A percentile compares a stretch with the other conserved stretches of the same genome.
Evolutionary conservation across 148 eudicot species (phyloP).

Genomic region (Cornus kousa): DNA sequence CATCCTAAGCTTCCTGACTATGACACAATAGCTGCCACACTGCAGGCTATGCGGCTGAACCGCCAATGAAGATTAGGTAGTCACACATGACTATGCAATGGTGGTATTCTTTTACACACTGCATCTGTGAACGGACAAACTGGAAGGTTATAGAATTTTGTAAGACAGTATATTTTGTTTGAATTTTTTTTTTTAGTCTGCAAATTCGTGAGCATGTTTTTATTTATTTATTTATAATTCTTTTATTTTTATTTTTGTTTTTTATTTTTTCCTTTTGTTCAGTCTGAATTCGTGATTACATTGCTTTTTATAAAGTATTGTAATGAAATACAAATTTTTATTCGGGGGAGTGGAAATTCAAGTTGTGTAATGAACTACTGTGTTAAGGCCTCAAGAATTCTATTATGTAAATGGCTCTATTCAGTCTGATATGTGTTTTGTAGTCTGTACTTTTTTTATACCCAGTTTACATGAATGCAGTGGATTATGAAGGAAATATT

Average conservation of each 20-base stretch:
- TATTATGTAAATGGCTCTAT: background rate
- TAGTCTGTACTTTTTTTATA: background rate
- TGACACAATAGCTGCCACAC: conserved; percentile 55
- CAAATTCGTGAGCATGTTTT: background rate
- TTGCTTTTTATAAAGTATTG: background rate
- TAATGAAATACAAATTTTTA: background rate
- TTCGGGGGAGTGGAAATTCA: background rate
- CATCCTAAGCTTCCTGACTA: conserved; percentile 98
- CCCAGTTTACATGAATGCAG: background rate
- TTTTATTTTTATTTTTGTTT: too few species aligned
- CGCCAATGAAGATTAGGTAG: conserved; percentile 28
- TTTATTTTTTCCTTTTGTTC: too few species aligned
- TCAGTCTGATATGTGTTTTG: background rate
- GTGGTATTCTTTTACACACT: background rate
- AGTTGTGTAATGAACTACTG: background rate
- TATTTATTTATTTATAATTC: too few species aligned
- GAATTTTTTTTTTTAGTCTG: background rate
- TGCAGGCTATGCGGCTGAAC: conserved; percentile 52
- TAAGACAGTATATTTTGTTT: too few species aligned
- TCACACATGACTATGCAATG: too few species aligned
- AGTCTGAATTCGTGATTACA: too few species aligned
- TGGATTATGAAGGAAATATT: background rate
- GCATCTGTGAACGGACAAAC: background rate
- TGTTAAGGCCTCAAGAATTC: background rate
- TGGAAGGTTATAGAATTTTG: background rate